A percentile compares a stretch with the other conserved stretches of the same genome.
These are phyloP conservation scores for Erodium chrysanthum DNA, from an alignment of 441 rosid species.

Conservation along the genomic window DNA sequence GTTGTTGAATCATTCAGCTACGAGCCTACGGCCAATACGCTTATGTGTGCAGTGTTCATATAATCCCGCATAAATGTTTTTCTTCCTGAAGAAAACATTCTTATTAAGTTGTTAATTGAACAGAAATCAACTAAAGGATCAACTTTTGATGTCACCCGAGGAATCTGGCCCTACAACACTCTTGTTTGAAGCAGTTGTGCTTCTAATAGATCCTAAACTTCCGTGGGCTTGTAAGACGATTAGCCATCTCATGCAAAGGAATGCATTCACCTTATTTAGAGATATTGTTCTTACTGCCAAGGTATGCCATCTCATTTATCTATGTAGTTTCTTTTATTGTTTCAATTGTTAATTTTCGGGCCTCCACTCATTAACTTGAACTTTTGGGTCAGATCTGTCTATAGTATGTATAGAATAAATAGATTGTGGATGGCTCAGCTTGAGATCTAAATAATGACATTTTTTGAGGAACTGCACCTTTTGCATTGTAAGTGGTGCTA, in stretches of 20 bases:
- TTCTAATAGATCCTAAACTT: conserved; percentile 64
- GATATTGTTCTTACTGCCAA: conserved; percentile 50
- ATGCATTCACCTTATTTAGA: conserved; percentile 47
- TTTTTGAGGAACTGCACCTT: not conserved
- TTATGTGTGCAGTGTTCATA: too few relatives aligned
- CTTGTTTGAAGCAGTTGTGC: conserved; percentile 55
- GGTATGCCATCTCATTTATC: conserved; percentile 34
- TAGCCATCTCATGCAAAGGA: conserved; percentile 52
- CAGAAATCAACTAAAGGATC: conserved; percentile 60
- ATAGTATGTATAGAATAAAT: not conserved
- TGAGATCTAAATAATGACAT: not conserved
- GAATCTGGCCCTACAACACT: conserved; percentile 40
- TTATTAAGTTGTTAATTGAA: conserved; percentile 21
- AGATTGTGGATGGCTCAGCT: not conserved
- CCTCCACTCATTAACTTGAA: too few relatives aligned
- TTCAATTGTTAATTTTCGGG: too few relatives aligned
- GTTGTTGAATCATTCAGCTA: not conserved
- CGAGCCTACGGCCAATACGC: not conserved
- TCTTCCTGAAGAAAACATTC: conserved; percentile 19
- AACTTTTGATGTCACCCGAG: conserved; percentile 35
- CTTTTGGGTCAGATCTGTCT: too few relatives aligned
- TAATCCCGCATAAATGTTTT: not conserved
- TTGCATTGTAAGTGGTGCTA: not conserved
- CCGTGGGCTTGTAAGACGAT: conserved; percentile 86
- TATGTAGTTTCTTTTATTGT: conserved; percentile 4